Percentiles rank a stretch among this genome's conserved stretches.
phyloP scores from a whole-genome alignment of 2,329 filamentous ascomycete genomes.

The Venturia pyrina region DNA sequence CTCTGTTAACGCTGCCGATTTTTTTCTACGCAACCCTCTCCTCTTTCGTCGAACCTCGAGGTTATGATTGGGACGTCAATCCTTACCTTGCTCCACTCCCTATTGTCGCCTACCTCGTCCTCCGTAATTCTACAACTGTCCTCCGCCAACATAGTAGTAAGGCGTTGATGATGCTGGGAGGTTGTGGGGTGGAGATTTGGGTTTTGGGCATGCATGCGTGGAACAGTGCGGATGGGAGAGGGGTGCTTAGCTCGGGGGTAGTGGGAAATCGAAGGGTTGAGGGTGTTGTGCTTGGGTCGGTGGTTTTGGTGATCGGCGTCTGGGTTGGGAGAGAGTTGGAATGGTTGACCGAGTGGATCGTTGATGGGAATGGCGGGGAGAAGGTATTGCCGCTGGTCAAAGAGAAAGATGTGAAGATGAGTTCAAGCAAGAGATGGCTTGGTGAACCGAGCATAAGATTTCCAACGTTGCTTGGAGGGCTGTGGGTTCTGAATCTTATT shows the following conservation, averaged over 20 bases:
- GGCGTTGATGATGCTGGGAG: conserved; percentile 45
- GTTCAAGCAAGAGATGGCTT: too few relatives aligned
- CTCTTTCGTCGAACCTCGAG: conserved; percentile 23
- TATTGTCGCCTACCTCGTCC: conserved; percentile 40
- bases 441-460: too few relatives aligned
- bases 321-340: conserved; percentile 22
- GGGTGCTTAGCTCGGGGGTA: conserved; percentile 33
- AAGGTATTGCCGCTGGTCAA: too few relatives aligned
- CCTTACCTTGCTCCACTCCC: conserved; percentile 46
- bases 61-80: conserved; percentile 40
- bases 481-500: too few relatives aligned
- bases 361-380: too few relatives aligned
- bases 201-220: conserved; percentile 53
- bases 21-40: conserved; percentile 22
- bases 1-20: conserved; percentile 19
- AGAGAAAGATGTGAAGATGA: too few relatives aligned
- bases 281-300: conserved; percentile 28
- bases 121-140: conserved; percentile 39
- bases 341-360: too few relatives aligned
- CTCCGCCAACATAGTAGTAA: conserved; percentile 36
- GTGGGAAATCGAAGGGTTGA: conserved; percentile 27
- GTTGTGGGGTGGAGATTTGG: conserved; percentile 49
- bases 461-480: too few relatives aligned
- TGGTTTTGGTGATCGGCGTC: conserved; percentile 35
- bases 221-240: conserved; percentile 49